Conservation (phyloP, 768 basidiomycete genomes). For the Grammothele lineata region DNA sequence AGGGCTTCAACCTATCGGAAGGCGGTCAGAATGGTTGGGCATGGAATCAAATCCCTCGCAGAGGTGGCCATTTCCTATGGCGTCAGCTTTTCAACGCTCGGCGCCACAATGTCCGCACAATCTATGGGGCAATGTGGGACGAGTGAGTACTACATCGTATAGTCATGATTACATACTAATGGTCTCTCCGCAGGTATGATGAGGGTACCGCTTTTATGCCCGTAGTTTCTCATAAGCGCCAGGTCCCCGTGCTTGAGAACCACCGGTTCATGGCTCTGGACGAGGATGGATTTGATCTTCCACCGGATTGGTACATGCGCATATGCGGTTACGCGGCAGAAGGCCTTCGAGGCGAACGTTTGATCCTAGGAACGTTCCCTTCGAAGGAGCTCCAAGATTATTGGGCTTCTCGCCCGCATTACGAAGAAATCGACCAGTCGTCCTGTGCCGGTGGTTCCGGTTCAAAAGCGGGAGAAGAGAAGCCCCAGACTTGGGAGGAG, state of each 20-base stretch:
- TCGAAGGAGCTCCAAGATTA: slow-evolving; percentile 72
- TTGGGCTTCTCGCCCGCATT: slow-evolving; percentile 60
- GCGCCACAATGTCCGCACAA: slow-evolving; percentile 52
- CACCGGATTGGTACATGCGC: slow-evolving; percentile 84
- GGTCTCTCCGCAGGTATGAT: slow-evolving; percentile 54
- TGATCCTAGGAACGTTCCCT: slow-evolving; percentile 59
- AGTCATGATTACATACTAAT: not conserved
- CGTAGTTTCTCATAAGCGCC: slow-evolving; percentile 50
- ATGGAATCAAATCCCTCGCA: slow-evolving; percentile 66
- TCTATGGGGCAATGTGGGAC: slow-evolving; percentile 90
- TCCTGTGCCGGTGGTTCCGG: not conserved
- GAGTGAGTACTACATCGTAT: slow-evolving; percentile 40
- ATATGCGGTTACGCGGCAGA: slow-evolving; percentile 72
- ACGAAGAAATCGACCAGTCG: slow-evolving; percentile 31
- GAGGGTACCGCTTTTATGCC: slow-evolving; percentile 85
- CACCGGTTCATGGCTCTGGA: slow-evolving; percentile 70
- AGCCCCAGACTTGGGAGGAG: slow-evolving; percentile 34
- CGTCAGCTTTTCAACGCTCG: slow-evolving; percentile 69
- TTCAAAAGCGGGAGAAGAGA: not conserved
- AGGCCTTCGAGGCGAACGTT: slow-evolving; percentile 59
- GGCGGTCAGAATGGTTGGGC: slow-evolving; percentile 65
- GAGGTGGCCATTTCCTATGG: slow-evolving; percentile 78
- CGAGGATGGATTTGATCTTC: slow-evolving; percentile 71
- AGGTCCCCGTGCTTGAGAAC: slow-evolving; percentile 56
- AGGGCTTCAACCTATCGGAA: slow-evolving; percentile 70